A percentile compares a stretch with the other conserved stretches of the same genome.
phyloP scores from a whole-genome alignment of 179 eudicot species.

The Patellifolia procumbens region DNA sequence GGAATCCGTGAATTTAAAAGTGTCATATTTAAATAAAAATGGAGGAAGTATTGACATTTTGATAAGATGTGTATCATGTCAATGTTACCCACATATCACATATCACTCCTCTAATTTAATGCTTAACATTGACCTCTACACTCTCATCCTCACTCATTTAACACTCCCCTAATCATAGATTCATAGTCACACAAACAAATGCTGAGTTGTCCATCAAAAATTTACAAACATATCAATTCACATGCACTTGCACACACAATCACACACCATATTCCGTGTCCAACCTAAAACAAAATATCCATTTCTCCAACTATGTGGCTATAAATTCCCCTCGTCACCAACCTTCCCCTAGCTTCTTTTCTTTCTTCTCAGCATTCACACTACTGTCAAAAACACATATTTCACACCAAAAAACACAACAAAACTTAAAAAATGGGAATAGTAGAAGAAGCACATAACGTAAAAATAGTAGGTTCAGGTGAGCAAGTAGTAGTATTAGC shows the following conservation, averaged over 20 bases:
- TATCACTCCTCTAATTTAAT: not conserved
- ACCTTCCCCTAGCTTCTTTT: not conserved
- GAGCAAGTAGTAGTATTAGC: constrained; percentile 54
- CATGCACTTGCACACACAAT: not conserved
- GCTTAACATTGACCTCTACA: not conserved
- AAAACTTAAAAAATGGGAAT: constrained; percentile 66
- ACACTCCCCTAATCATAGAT: not conserved
- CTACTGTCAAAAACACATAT: not conserved
- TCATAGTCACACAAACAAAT: too few species aligned
- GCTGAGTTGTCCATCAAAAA: constrained; percentile 1
- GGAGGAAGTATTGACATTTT: too few species aligned
- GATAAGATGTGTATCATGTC: too few species aligned
- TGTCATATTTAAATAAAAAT: too few species aligned
- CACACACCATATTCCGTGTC: constrained; percentile 2
- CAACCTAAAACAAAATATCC: not conserved
- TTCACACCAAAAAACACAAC: not conserved
- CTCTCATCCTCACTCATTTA: too few species aligned
- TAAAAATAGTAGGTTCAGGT: constrained; percentile 57
- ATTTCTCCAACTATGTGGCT: constrained; percentile 19
- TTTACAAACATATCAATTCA: too few species aligned
- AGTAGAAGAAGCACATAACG: constrained; percentile 81
- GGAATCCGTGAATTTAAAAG: too few species aligned
- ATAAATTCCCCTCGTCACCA: constrained; percentile 11
- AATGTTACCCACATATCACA: too few species aligned
- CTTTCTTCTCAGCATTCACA: not conserved